Conservation (phyloP, 805 yeast genomes). For the Tanozyma kutaoensis region DNA sequence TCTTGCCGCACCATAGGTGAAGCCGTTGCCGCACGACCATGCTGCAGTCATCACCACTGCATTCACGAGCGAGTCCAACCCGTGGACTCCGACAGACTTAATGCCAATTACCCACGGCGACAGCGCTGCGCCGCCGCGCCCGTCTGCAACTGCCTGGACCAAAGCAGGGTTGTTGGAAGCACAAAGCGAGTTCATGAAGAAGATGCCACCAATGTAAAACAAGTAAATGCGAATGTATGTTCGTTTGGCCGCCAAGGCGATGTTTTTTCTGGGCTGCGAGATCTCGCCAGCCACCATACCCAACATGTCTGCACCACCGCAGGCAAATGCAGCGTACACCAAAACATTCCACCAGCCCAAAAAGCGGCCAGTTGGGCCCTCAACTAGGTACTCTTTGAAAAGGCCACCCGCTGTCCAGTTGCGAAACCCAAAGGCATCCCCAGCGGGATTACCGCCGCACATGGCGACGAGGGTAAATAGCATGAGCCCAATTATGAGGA, state of each 20-base stretch:
- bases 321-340: slow-evolving; percentile 53
- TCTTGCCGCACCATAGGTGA: slow-evolving; percentile 22
- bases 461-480: slow-evolving; percentile 67
- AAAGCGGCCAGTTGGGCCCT: slow-evolving; percentile 49
- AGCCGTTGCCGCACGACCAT: slow-evolving; percentile 25
- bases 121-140: slow-evolving; percentile 24
- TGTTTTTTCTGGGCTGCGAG: slow-evolving; percentile 24
- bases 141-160: slow-evolving; percentile 9
- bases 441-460: slow-evolving; percentile 78
- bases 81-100: slow-evolving; percentile 18
- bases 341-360: slow-evolving; percentile 51
- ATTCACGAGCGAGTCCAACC: slow-evolving; percentile 21
- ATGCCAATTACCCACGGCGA: slow-evolving; percentile 27
- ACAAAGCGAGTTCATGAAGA: slow-evolving; percentile 21
- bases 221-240: slow-evolving; percentile 19
- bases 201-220: slow-evolving; percentile 24
- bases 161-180: slow-evolving; percentile 19
- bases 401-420: slow-evolving; percentile 21
- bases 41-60: slow-evolving; percentile 20
- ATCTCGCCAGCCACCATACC: slow-evolving; percentile 28
- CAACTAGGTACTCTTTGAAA: slow-evolving; percentile 3
- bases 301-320: slow-evolving; percentile 34
- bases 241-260: slow-evolving; percentile 21
- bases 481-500: slow-evolving; percentile 61
- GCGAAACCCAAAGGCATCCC: slow-evolving; percentile 23